A percentile compares a stretch with the other conserved stretches of the same genome.
These are phyloP conservation scores for Podospora australis DNA, from an alignment of 495 filamentous ascomycete genomes.

Conservation along the genomic window DNA sequence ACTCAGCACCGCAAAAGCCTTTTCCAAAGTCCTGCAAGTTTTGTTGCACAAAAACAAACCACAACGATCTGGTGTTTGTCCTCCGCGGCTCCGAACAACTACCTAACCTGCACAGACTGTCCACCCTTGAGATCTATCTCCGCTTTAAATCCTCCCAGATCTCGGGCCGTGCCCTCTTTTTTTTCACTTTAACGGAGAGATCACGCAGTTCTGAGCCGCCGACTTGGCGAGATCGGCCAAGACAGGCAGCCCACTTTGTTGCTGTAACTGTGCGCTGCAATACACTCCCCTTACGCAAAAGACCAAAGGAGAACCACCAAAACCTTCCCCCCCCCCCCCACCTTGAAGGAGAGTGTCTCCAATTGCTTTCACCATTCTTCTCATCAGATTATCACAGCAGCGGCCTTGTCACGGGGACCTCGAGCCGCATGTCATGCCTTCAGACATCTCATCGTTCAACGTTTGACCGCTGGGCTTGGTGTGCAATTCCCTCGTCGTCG, in stretches of 20 bases:
- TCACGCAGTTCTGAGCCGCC: slow-evolving; percentile 6
- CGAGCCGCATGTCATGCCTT: slow-evolving; percentile 15
- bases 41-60: no score
- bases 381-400: neutral
- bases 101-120: no score
- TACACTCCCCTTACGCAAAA: neutral
- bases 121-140: no score
- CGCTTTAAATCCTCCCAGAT: no score
- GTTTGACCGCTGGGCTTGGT: slow-evolving; percentile 5
- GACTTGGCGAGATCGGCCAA: slow-evolving; percentile 18
- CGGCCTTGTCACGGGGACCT: neutral
- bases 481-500: no score
- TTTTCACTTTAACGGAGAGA: no score
- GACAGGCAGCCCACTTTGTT: slow-evolving; percentile 5
- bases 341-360: no score
- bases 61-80: no score
- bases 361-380: neutral
- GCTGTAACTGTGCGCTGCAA: neutral
- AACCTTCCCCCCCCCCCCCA: neutral
- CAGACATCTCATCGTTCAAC: neutral
- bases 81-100: no score
- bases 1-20: no score
- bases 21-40: no score
- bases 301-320: neutral
- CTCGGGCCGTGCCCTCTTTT: neutral